A percentile compares a stretch with the other conserved stretches of the same genome.
phyloP scores from a whole-genome alignment of 257 asterid genomes.

The Striga asiatica region DNA sequence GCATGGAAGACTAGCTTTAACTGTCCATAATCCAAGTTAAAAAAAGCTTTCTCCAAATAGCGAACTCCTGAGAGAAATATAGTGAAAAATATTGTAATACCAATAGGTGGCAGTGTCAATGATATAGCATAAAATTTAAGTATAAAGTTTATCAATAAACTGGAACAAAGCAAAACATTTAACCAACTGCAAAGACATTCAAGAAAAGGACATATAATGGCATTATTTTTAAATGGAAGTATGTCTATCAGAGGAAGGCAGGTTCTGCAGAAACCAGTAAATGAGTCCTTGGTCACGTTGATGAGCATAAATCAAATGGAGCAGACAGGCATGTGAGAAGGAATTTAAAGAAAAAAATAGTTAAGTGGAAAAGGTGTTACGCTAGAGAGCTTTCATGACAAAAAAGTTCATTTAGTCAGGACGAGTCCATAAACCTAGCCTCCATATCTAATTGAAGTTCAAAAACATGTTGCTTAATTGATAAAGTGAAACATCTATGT shows the following conservation, averaged over 20 bases:
- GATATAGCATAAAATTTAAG: neutral
- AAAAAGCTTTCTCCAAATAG: slow-evolving; percentile 95
- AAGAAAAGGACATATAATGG: neutral
- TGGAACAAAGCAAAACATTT: neutral
- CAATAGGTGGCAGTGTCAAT: neutral
- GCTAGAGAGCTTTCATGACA: slow-evolving; percentile 4
- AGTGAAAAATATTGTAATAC: neutral
- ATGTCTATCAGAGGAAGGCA: neutral
- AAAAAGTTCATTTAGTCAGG: neutral
- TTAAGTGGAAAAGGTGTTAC: neutral
- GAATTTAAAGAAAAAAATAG: neutral
- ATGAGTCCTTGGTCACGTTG: slow-evolving; percentile 1
- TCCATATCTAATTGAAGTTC: neutral
- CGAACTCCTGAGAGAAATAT: slow-evolving; percentile 67
- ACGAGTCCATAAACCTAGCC: neutral
- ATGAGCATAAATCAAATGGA: slow-evolving; percentile 1
- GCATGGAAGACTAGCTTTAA: slow-evolving; percentile 92
- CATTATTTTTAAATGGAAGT: neutral
- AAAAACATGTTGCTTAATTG: neutral
- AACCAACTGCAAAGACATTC: neutral
- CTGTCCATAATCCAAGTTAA: slow-evolving; percentile 89
- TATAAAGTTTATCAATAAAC: neutral
- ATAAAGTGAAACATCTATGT: neutral
- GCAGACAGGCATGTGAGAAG: neutral
- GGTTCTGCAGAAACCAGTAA: neutral